Conservation (phyloP, 495 filamentous ascomycete species). For the Tuber borchii region DNA sequence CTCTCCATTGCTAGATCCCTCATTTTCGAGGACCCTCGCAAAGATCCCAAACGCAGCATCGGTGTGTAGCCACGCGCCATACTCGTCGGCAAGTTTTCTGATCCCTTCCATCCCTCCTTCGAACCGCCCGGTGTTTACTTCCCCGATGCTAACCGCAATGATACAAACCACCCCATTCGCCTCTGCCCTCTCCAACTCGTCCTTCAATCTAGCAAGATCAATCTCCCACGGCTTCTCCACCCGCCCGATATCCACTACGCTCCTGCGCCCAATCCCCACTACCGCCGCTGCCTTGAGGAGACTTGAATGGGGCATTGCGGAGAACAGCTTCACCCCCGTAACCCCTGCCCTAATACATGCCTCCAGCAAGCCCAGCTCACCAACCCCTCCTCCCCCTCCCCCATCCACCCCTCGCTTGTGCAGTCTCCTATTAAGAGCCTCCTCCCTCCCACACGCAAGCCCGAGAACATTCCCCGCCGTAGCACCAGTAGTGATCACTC, state of each 20-base stretch:
- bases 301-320: constrained; percentile 75
- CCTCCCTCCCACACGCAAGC: constrained; percentile 69
- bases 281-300: constrained; percentile 74
- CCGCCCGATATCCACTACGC: constrained; percentile 55
- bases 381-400: constrained; percentile 48
- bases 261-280: constrained; percentile 67
- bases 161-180: constrained; percentile 56
- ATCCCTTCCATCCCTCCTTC: constrained; percentile 64
- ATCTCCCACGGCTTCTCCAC: constrained; percentile 56
- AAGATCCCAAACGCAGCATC: constrained; percentile 89
- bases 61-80: constrained; percentile 76
- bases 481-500: constrained; percentile 82
- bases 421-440: constrained; percentile 49
- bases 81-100: constrained; percentile 62
- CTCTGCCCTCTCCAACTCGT: constrained; percentile 47
- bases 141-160: constrained; percentile 70
- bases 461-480: constrained; percentile 81
- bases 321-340: constrained; percentile 64
- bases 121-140: constrained; percentile 87
- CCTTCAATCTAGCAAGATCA: constrained; percentile 57
- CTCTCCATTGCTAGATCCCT: constrained; percentile 43
- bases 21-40: constrained; percentile 55
- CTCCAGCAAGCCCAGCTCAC: constrained; percentile 60
- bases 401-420: constrained; percentile 25
- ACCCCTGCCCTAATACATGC: constrained; percentile 60